Base-by-base conservation (phyloP, 345 rosid species). In the Geranium rotundifolium region DNA sequence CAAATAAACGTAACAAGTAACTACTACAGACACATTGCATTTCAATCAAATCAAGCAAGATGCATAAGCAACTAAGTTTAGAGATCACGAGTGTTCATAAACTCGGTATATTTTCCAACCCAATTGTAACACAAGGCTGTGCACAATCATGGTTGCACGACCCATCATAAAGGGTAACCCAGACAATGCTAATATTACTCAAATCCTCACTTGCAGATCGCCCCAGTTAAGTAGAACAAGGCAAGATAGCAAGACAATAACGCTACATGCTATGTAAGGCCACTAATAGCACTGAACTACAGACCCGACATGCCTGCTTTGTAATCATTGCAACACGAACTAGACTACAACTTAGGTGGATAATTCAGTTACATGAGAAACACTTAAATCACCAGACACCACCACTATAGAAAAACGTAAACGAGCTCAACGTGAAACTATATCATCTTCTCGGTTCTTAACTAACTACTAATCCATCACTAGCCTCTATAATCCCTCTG, bases 1-100 rank as follows among this genome's bases (percentile, higher is more conserved):
- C 72, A 79, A 73, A 69, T 60, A 73, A 78, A 65, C 57, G 67
- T 59, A 73, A 72, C 50, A 37, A 58, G 69, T 77, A 77, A 77
- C 70, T 63, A 70, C 66, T 13, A n/a, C 62, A 57, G 60, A 71
- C 9, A 64, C 67, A 41, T 58, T 61, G 50, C 37, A 65, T 58
- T 34, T 62, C 60, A 67, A 67, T 69, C 49, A 27, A 49, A 64
- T 52, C 59, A 59, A 60, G 46, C 52, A 65, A n/a, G 30, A 20
- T 6, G 17, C 16, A 57, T 17, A 20, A 20, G 60, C 31, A 57
- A 57, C 14, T 46, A 46, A 1, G 52, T 46, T 2, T 23, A 46
- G 10, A 46, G 14, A 46, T 7, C 52, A 46, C 52, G 12, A 7
- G 15, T 14, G 3, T 9, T 2, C 16, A 46, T 14, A 10, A 46